phyloP scores from a whole-genome alignment of 1,284 basidiomycete species.

The Austropuccinia psidii region DNA sequence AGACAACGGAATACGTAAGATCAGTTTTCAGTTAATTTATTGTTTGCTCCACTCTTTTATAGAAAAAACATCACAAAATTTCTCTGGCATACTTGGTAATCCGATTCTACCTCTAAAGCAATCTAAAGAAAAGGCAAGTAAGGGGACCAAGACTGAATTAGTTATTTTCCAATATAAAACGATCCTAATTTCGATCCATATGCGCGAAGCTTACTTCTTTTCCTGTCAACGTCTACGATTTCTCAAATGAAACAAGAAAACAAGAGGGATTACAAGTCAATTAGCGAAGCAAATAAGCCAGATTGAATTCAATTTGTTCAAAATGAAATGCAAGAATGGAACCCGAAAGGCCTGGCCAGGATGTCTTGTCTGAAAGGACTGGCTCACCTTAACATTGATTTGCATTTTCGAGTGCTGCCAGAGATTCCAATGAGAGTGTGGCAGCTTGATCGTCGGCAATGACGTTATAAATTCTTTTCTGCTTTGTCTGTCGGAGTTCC shows the following conservation, averaged over 20 bases:
- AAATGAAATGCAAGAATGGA: background rate
- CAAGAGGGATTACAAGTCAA: background rate
- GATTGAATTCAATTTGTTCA: background rate
- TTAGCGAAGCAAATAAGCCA: background rate
- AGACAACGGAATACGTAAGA: background rate
- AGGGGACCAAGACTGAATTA: background rate
- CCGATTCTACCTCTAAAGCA: constrained; percentile 32
- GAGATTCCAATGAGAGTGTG: too few species aligned
- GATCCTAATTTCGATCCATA: background rate
- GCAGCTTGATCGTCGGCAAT: too few species aligned
- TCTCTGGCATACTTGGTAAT: constrained; percentile 12
- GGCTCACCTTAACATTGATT: constrained; percentile 32
- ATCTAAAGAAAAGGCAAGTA: background rate
- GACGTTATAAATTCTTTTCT: too few species aligned
- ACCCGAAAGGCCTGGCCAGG: background rate
- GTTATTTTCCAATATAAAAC: background rate
- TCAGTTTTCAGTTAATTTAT: background rate
- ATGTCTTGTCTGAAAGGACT: background rate
- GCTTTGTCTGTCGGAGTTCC: too few species aligned
- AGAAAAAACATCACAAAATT: background rate
- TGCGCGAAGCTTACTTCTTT: constrained; percentile 7
- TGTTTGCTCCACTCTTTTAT: background rate
- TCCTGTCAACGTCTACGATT: constrained; percentile 21
- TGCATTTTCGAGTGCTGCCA: too few species aligned
- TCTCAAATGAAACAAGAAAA: background rate